Evolutionary conservation across 495 filamentous ascomycete species (phyloP), one percentile per base, ranked within the genome.

Genomic region (Hypoxylon cercidicola): DNA sequence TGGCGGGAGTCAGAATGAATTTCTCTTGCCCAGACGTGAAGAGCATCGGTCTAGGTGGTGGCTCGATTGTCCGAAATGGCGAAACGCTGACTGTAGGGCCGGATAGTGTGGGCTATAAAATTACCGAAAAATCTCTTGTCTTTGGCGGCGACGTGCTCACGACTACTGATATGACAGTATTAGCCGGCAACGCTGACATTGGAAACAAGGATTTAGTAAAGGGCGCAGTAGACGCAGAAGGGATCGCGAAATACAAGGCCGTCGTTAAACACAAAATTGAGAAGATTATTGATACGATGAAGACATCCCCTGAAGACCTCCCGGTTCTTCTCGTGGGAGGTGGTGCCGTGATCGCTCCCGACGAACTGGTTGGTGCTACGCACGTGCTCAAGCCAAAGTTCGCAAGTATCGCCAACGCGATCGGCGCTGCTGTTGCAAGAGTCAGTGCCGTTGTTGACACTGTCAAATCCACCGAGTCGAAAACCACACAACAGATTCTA

Each of bases 11-110:
- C 25, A 71, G 82, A 30, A 82, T 81, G 62, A 81, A 81, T 13
- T 86, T 82, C 56, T 80, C 79, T 0, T 84, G 83, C 58, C 84
- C 84, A 11, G 80, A 86, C 57, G 78, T 87, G 2, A 71, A 79
- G 20, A 80, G 73, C 34, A 79, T 85, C 34, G 84, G 83, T 4
- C 73, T 87, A 1, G 84, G 84, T 18, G 84, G 84, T 25, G 83
- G 84, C 1, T 82, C 79, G 12, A 72, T 80, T 15, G 76, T 85
- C n/a, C 65, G 79, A 13, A 72, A 75, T 41, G 73, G 74, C 35
- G 62, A 69, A 8, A 67, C 70, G 15, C 56, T 81, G 4, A 78
- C 70, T 0, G 75, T 88, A 44, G 85, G 85, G 0, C 84, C 85
- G 0, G 83, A 86, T 32, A 82, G 78, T 12, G 85, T 87, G 0